Conservation (phyloP, 306 rosid genomes). For the Prunus padus region DNA sequence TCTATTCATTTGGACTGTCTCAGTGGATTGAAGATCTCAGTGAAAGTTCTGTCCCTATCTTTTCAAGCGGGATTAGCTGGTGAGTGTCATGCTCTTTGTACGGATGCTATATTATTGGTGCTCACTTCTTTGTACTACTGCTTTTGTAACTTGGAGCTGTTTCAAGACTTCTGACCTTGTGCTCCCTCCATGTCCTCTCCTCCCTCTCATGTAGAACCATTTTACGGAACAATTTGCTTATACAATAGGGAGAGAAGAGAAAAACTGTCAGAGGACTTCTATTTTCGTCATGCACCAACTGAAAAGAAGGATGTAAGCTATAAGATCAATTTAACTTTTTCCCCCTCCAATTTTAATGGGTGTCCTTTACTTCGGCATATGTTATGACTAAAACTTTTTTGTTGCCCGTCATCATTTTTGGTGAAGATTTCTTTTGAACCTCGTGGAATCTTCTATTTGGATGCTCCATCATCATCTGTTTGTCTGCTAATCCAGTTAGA, state of each 20-base stretch:
- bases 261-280: conserved; percentile 89
- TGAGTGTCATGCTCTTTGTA: conserved; percentile 43
- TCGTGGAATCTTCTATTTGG: conserved; percentile 81
- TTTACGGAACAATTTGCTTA: conserved; percentile 94
- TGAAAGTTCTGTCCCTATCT: conserved; percentile 76
- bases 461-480: conserved; percentile 91
- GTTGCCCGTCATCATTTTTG: conserved; percentile 33
- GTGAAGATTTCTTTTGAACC: conserved; percentile 52
- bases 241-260: conserved; percentile 97
- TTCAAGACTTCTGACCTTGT: conserved; percentile 42
- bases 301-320: conserved; percentile 80
- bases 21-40: conserved; percentile 97
- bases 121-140: conserved; percentile 17
- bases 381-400: conserved; percentile 16
- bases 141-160: conserved; percentile 27
- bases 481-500: conserved; percentile 95
- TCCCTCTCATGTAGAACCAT: conserved; percentile 67
- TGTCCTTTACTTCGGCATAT: not conserved
- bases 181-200: conserved; percentile 22
- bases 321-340: not conserved
- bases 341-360: not conserved
- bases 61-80: conserved; percentile 88
- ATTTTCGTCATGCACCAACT: conserved; percentile 67
- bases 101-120: conserved; percentile 23
- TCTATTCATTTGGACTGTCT: conserved; percentile 29